Base-by-base conservation (phyloP, 495 filamentous ascomycete genomes). In the Neurospora sp. region DNA sequence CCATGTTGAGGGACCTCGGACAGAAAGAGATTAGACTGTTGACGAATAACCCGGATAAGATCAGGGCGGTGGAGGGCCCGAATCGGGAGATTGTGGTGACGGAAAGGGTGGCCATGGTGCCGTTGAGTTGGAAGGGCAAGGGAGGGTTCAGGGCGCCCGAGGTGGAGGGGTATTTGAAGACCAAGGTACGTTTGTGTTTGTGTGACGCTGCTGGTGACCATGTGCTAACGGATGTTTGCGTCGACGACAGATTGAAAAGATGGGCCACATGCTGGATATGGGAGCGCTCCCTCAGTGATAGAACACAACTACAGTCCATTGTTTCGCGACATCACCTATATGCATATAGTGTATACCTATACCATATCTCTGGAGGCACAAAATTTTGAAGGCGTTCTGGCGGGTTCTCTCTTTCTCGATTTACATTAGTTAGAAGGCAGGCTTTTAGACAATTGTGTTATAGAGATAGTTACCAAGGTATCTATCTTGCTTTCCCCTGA, bases 31-130 rank as follows among this genome's bases (percentile, higher is more conserved):
- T 98, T 69, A 84, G 92, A 71, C 81, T 99, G 41, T 83, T 99
- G 73, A 99, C 96, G n/a, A 99, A 99, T 81, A 99, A 99, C 78
- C 96, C 96, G 1, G 96, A 99, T 75, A 99, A 99, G 84, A 91
- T 98, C 40, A 87, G 94, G 35, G 96, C 96, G 3, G 92, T 99
- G 9, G 96, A 99, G 78, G 96, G 96, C 0, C 93, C 93, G 0
- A 91, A 92, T 73, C 85, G 93, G 27, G 94, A 98, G 83, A 86
- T 98, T 6, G 86, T 89, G 68, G 95, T 99, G 8, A 94, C 89
- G 75, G 94, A 97, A 79, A 85, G 96, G 61, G 93, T 99, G 38
- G 88, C 94, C 1, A 99, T 99, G 96, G 89, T 98, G 45, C 96
- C 96, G n/a, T 81, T 98, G 70, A 93, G 93, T 12, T 99, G 96